Base-by-base conservation (phyloP, 1,284 basidiomycete genomes). In the Volvariella surrecta region DNA sequence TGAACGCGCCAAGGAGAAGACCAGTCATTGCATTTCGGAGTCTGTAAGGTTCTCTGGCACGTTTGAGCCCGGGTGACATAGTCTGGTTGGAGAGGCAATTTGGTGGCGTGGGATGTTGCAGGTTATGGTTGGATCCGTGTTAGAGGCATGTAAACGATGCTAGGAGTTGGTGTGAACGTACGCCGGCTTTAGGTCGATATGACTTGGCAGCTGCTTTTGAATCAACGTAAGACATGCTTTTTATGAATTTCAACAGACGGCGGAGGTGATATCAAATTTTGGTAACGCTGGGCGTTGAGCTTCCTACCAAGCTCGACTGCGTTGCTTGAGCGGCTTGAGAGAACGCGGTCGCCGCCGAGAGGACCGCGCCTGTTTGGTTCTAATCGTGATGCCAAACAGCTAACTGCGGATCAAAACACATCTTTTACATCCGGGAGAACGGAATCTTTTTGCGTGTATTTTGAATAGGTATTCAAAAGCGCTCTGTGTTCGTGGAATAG, bases 41-140 rank as follows among this genome's bases (percentile, higher is more conserved):
- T 21, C 78, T 74, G 65, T 86, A 98, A 7, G 90, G 93, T 52
- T 76, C 77, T 30, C 94, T 79, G 10, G 94, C 94, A 47, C 94
- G 84, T 64, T 80, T 70, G 39, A 97, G 79, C 34, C 89, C 89
- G 17, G 80, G 77, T 8, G 92, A 95, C 77, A 91, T 88, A 49
- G 74, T 64, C 90, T 91, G 54, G 18, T 28, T 6, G 6, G 6
- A 11, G 6, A 11, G 24, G 24, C 11, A 11, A 6, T 28, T 28
- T 28, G 11, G n/a, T n/a, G n/a, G n/a, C n/a, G n/a, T n/a, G n/a
- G n/a, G n/a, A n/a, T n/a, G n/a, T n/a, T 37, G 30, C 20, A 20
- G 18, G 11, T 35, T 17, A 32, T 28, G 16, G n/a, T n/a, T 32
- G 30, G 32, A 19, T 22, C 17, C 18, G 38, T 39, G 16, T 40